Evolutionary conservation across 768 basidiomycete genomes (phyloP), one percentile per base, ranked within the genome.

Genomic region (Cystobasidium tubakii): DNA sequence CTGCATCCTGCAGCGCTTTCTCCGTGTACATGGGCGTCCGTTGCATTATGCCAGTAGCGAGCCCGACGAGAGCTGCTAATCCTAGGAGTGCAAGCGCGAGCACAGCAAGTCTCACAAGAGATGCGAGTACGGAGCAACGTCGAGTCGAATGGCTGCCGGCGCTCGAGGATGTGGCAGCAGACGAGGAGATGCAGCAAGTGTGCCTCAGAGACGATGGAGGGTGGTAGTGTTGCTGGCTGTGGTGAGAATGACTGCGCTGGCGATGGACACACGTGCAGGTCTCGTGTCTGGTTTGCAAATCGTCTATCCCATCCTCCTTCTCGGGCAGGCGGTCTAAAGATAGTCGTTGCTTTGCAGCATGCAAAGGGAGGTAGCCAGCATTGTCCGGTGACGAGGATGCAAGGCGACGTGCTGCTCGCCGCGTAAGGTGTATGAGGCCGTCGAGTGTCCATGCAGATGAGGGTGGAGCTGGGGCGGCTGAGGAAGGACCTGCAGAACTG

Each of bases 1-100:
- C 69, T 55, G 69, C 53, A 55, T 71, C 69, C 34, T 71, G 69
- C 6, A 71, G 55, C 25, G 69, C 69, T 60, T 71, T 71, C 39
- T 71, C 69, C 21, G 69, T 55, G 54, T 71, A 71, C 33, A 71
- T 36, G 39, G 50, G 69, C n/a, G 69, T 71, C 27, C 39, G 7
- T 27, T 71, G 69, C 33, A 71, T 34, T 17, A 60, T 25, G 19
- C 69, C 69, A n/a, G 55, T 71, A 3, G 69, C 69, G 10, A 71
- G 23, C 2, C 25, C 69, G 55, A 71, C 55, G 27, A 71, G 31
- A 33, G 23, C 17, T 13, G 54, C 69, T 10, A 71, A 6, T 7
- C 69, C 69, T 12, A 71, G 13, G 19, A 71, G 21, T 3, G 69
- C 69, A 34, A 71, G 54, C 17, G 29, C 53, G 10, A 71, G 55